A percentile compares a stretch with the other conserved stretches of the same genome.
Evolutionary conservation across 78 protist species (phyloP).

Genomic region (Dictyostelium purpureum): DNA sequence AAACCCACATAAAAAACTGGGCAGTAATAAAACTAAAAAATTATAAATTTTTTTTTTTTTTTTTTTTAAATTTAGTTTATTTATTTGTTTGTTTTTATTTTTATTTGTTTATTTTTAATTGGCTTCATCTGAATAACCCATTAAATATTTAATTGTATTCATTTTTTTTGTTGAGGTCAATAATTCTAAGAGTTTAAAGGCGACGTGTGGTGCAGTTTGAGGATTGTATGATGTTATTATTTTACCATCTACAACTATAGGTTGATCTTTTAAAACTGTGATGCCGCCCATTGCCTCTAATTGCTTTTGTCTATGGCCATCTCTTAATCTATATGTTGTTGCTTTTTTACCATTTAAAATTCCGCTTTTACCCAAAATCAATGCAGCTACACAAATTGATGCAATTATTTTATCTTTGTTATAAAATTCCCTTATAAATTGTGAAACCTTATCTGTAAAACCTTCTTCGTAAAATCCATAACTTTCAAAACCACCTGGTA

Average conservation of each 20-base stretch:
- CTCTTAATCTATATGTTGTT: background rate
- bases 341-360: background rate
- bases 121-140: no score
- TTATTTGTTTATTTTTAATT: no score
- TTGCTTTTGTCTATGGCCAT: background rate
- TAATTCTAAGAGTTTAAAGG: background rate
- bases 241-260: background rate
- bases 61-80: no score
- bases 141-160: no score
- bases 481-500: background rate
- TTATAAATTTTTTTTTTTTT: no score
- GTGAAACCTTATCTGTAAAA: background rate
- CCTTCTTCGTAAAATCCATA: background rate
- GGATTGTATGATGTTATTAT: background rate
- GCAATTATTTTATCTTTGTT: background rate
- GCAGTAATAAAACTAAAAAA: no score
- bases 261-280: background rate
- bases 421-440: background rate
- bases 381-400: background rate
- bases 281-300: background rate
- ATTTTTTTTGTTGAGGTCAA: background rate
- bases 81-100: no score
- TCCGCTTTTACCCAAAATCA: background rate
- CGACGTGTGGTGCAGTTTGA: background rate
- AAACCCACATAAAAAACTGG: no score